phyloP scores from a whole-genome alignment of 75 land plant genomes.

The Pinus albicaulis region DNA sequence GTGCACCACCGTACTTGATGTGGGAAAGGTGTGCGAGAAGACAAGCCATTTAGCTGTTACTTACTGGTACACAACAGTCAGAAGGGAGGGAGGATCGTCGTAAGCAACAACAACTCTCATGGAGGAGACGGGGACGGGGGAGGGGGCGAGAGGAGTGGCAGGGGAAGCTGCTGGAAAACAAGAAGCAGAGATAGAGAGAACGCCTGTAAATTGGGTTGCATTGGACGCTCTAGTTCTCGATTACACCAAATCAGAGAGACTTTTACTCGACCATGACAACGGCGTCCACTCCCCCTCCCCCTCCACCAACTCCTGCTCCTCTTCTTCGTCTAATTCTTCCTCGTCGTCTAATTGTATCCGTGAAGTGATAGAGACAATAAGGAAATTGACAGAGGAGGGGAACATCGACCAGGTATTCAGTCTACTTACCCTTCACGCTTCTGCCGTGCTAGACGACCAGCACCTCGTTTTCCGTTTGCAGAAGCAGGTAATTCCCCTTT shows the following conservation, averaged over 20 bases:
- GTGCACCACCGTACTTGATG: no score
- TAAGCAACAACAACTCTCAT: no score
- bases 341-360: slow-evolving; percentile 45
- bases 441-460: slow-evolving; percentile 71
- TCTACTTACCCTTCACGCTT: slow-evolving; percentile 67
- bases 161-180: no score
- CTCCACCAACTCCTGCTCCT: slow-evolving; percentile 14
- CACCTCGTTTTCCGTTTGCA: slow-evolving; percentile 83
- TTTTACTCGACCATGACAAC: slow-evolving; percentile 24
- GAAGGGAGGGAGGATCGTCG: no score
- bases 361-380: slow-evolving; percentile 51
- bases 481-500: slow-evolving; percentile 65
- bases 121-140: no score
- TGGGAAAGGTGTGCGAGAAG: no score
- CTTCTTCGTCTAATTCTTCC: slow-evolving; percentile 13
- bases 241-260: slow-evolving; percentile 76
- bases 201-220: slow-evolving; percentile 86
- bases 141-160: no score
- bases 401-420: slow-evolving; percentile 60
- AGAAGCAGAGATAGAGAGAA: neutral
- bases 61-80: no score
- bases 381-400: slow-evolving; percentile 59
- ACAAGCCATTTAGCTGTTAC: no score
- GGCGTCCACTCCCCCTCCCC: slow-evolving; percentile 22
- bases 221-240: slow-evolving; percentile 85